phyloP scores from a whole-genome alignment of 768 basidiomycete genomes.

The Tulasnella calospora region DNA sequence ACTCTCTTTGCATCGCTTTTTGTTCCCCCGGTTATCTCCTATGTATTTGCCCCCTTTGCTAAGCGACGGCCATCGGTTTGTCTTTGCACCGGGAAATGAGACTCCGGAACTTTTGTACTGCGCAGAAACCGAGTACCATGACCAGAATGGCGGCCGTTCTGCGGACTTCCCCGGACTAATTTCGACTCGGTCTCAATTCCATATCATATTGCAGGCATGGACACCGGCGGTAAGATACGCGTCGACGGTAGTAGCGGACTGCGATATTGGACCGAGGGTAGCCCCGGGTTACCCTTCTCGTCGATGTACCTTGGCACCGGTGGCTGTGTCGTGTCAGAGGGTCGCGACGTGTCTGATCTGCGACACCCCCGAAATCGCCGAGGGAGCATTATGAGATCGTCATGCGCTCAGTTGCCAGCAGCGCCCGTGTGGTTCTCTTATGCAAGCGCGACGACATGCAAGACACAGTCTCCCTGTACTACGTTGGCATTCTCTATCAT shows the following conservation, averaged over 20 bases:
- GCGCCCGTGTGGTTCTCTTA: neutral
- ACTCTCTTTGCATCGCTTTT: neutral
- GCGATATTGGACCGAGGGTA: neutral
- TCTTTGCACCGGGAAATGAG: too few relatives aligned
- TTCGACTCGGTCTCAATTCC: neutral
- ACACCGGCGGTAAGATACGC: neutral
- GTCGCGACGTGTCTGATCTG: neutral
- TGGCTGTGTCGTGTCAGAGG: slow-evolving; percentile 11
- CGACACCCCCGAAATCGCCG: neutral
- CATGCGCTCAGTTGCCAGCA: neutral
- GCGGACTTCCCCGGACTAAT: neutral
- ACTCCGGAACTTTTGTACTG: neutral
- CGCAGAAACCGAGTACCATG: neutral
- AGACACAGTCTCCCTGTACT: neutral
- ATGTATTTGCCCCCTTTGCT: neutral
- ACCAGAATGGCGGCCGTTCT: neutral
- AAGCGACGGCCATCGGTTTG: neutral
- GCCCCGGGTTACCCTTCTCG: neutral
- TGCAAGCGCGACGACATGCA: neutral
- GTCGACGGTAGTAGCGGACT: neutral
- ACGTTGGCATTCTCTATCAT: neutral
- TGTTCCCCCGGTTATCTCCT: neutral
- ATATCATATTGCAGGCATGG: neutral
- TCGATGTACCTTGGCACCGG: neutral
- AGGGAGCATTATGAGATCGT: neutral